These are phyloP conservation scores for Phytophthora pistaciae DNA, from an alignment of 352 stramenopile genomes.

Conservation along the genomic window DNA sequence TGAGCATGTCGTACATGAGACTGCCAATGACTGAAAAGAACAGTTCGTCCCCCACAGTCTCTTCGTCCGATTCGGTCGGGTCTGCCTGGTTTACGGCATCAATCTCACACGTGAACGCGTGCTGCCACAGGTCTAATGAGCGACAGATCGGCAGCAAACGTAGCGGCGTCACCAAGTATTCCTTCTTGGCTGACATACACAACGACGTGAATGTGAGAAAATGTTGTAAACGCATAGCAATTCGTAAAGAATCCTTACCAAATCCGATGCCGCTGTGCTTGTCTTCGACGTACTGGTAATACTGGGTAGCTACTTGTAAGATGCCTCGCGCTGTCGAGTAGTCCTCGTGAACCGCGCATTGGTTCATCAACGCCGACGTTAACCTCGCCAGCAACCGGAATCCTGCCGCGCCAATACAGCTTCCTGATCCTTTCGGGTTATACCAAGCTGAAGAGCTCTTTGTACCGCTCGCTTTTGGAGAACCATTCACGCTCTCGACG, in stretches of 20 bases:
- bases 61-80: constrained; percentile 45
- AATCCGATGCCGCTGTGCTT: constrained; percentile 78
- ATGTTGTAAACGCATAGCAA: not conserved
- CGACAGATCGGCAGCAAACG: constrained; percentile 73
- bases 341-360: constrained; percentile 81
- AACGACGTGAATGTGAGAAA: constrained; percentile 12
- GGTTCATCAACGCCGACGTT: constrained; percentile 71
- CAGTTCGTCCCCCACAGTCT: constrained; percentile 67
- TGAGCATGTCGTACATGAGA: constrained; percentile 90
- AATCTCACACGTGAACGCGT: constrained; percentile 84
- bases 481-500: constrained; percentile 52
- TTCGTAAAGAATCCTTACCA: constrained; percentile 45
- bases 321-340: constrained; percentile 84
- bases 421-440: constrained; percentile 85
- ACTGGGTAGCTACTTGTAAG: constrained; percentile 82
- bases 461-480: constrained; percentile 28
- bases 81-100: constrained; percentile 59
- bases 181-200: constrained; percentile 70
- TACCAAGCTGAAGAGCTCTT: constrained; percentile 67
- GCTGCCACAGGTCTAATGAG: constrained; percentile 88
- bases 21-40: constrained; percentile 88
- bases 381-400: constrained; percentile 73
- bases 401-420: constrained; percentile 74
- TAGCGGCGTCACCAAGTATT: constrained; percentile 78
- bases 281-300: constrained; percentile 84